These are phyloP conservation scores for Monosporozyma siamensis DNA, from an alignment of 805 yeast genomes.

Conservation along the genomic window DNA sequence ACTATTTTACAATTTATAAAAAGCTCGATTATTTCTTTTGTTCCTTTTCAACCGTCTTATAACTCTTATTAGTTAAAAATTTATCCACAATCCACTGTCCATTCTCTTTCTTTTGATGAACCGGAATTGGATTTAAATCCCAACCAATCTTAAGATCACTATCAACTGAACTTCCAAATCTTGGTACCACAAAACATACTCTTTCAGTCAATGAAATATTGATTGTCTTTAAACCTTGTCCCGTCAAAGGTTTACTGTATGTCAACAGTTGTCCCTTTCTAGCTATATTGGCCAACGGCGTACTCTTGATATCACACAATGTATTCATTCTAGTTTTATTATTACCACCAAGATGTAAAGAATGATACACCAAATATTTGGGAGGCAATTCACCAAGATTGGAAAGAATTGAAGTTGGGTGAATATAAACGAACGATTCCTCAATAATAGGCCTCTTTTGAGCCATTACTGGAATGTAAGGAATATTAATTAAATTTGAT, in stretches of 20 bases:
- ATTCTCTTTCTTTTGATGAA: slow-evolving; percentile 53
- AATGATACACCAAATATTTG: slow-evolving; percentile 61
- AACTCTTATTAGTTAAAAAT: slow-evolving; percentile 24
- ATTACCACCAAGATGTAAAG: slow-evolving; percentile 49
- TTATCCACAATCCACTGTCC: slow-evolving; percentile 55
- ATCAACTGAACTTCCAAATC: slow-evolving; percentile 78
- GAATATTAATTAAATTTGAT: slow-evolving; percentile 48
- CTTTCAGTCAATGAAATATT: slow-evolving; percentile 55
- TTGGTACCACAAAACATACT: slow-evolving; percentile 83
- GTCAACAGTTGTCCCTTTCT: slow-evolving; percentile 62
- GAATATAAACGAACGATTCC: slow-evolving; percentile 59
- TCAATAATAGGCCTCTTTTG: slow-evolving; percentile 34
- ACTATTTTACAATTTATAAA: background rate
- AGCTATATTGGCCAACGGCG: slow-evolving; percentile 70
- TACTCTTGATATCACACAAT: slow-evolving; percentile 64
- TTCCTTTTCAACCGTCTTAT: slow-evolving; percentile 11
- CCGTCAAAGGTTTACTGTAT: slow-evolving; percentile 77
- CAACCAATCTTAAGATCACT: slow-evolving; percentile 75
- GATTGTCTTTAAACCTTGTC: slow-evolving; percentile 82
- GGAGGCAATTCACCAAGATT: slow-evolving; percentile 66
- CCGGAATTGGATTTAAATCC: slow-evolving; percentile 79
- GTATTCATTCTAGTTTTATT: slow-evolving; percentile 58
- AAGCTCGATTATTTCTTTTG: slow-evolving; percentile 1
- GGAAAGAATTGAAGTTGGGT: slow-evolving; percentile 62
- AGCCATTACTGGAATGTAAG: slow-evolving; percentile 49